Base-by-base conservation (phyloP, 2,329 filamentous ascomycete species). In the Fulvia fulva region DNA sequence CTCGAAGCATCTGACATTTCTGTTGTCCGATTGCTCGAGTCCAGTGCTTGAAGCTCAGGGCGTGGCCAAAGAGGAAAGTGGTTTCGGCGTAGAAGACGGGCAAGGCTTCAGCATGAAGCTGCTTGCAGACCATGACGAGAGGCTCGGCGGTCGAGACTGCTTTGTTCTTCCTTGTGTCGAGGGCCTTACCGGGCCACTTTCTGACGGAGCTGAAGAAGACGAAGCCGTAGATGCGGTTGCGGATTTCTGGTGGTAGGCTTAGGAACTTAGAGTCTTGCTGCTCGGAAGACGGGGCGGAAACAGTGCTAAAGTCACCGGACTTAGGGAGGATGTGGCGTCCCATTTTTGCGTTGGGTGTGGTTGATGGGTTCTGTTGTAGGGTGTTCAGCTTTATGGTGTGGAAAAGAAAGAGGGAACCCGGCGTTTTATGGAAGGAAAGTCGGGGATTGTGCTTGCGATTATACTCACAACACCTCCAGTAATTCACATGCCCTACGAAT, bases 221-320 rank as follows among this genome's bases (percentile, higher is more conserved):
- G 25, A 47, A 22, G 8, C 32, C 49, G 50, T 57, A 57, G 21
- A 57, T 57, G 19, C 21, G 49, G 37, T 57, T 57, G 34, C 53
- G 53, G 45, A 50, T 56, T 19, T 56, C 45, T 7, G 53, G 23
- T 1, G 53, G 53, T 8, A 56, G 44, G 16, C 50, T 34, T 25
- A 56, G 30, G 12, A 56, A 28, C 45, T 47, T 23, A 26, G n/a
- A 1, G 23, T 22, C 43, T 23, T 5, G 21, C 25, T 19, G 16
- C 5, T 47, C 44, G 21, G 12, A 14, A 9, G 6, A 9, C 23
- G n/a, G 21, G 11, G 44, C 25, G 11, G 21, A 23, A 5, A 14
- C 44, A 14, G 44, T 12, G 16, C 12, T 14, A 11, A 21, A 23
- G 11, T 5, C 21, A 25, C 16, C 21, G 21, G 44, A 23, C 44